Conservation (phyloP, 805 yeast species). For the Kazachstania psychrophila region DNA sequence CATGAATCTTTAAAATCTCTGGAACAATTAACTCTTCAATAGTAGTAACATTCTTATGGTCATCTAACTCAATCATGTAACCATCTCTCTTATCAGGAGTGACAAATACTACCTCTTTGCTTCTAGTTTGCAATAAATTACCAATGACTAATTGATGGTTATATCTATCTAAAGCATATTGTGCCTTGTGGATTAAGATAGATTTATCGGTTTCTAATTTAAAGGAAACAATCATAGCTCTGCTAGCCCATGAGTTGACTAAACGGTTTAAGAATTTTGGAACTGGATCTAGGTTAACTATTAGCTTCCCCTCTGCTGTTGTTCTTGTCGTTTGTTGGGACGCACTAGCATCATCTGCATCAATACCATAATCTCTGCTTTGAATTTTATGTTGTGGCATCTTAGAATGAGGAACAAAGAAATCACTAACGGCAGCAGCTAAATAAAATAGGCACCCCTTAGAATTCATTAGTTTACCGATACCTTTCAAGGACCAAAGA, state of each 20-base stretch:
- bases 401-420: slow-evolving; percentile 77
- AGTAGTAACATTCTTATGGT: slow-evolving; percentile 31
- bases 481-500: slow-evolving; percentile 65
- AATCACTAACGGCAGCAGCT: slow-evolving; percentile 97
- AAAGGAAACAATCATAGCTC: slow-evolving; percentile 89
- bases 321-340: slow-evolving; percentile 11
- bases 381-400: slow-evolving; percentile 94
- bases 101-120: slow-evolving; percentile 80
- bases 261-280: slow-evolving; percentile 85
- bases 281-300: slow-evolving; percentile 86
- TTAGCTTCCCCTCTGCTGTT: slow-evolving; percentile 51
- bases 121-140: slow-evolving; percentile 80
- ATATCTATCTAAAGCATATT: slow-evolving; percentile 71
- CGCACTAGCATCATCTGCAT: neutral
- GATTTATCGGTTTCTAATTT: slow-evolving; percentile 80
- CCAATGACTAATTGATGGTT: slow-evolving; percentile 94
- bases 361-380: slow-evolving; percentile 48
- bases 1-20: slow-evolving; percentile 55
- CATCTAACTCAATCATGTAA: slow-evolving; percentile 42
- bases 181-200: slow-evolving; percentile 66
- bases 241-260: slow-evolving; percentile 91
- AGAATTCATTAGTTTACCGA: slow-evolving; percentile 50
- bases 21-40: slow-evolving; percentile 81
- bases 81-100: slow-evolving; percentile 24
- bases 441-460: slow-evolving; percentile 69